phyloP scores from a whole-genome alignment of 2,329 filamentous ascomycete genomes.

The Tolypocladium guangdongense region DNA sequence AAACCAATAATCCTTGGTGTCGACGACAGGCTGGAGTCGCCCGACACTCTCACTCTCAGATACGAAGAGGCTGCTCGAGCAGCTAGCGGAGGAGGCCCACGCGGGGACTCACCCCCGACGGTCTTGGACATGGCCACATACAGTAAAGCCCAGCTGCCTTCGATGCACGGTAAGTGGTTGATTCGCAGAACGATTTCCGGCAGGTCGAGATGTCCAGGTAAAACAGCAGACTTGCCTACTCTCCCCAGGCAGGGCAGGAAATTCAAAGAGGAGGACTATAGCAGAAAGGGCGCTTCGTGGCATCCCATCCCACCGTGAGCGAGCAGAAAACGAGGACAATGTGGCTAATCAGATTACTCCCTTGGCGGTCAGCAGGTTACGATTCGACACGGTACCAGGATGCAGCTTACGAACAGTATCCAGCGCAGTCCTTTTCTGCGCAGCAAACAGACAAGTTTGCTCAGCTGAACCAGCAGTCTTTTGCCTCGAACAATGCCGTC shows the following conservation, averaged over 20 bases:
- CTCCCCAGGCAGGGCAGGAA: background rate
- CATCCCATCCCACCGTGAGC: background rate
- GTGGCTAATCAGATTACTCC: background rate
- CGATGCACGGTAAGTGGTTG: constrained; percentile 67
- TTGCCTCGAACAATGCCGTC: constrained; percentile 50
- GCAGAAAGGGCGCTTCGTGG: background rate
- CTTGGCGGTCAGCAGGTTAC: constrained; percentile 32
- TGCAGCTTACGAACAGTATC: constrained; percentile 41
- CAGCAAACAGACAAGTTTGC: constrained; percentile 39
- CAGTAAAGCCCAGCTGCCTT: constrained; percentile 68
- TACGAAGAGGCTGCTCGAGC: constrained; percentile 45
- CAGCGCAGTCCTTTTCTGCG: constrained; percentile 32
- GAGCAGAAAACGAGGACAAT: background rate
- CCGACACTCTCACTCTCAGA: constrained; percentile 43
- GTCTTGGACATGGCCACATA: constrained; percentile 36
- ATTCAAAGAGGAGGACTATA: background rate
- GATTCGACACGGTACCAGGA: constrained; percentile 51
- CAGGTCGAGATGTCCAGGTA: background rate
- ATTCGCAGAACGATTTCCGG: background rate
- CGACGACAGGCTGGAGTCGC: constrained; percentile 46
- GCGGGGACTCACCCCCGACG: constrained; percentile 42
- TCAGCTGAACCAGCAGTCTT: constrained; percentile 45
- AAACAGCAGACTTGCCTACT: background rate
- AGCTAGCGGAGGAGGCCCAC: constrained; percentile 41
- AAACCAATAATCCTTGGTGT: constrained; percentile 43